These are phyloP conservation scores for Trichoderma oligosporum DNA, from an alignment of 2,329 filamentous ascomycete genomes.

Conservation along the genomic window DNA sequence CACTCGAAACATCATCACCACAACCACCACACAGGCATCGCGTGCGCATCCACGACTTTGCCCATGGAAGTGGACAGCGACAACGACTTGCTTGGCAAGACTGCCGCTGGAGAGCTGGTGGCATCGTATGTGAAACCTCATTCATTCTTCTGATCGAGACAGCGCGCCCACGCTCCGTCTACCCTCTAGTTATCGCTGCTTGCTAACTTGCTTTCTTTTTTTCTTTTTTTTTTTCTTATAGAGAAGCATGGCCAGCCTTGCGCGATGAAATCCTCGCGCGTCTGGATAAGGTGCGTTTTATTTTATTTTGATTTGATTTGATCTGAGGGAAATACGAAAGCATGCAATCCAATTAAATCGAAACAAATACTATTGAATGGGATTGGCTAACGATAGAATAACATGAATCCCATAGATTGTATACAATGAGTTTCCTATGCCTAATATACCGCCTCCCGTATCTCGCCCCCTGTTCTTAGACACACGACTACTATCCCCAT, in stretches of 20 bases:
- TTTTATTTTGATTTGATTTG: too few relatives aligned
- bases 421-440: slow-evolving; percentile 70
- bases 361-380: too few relatives aligned
- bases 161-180: neutral
- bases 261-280: slow-evolving; percentile 62
- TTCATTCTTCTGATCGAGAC: neutral
- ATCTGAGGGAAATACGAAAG: neutral
- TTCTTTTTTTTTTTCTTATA: too few relatives aligned
- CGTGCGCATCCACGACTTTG: slow-evolving; percentile 10
- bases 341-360: neutral
- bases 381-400: neutral
- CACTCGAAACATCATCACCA: neutral
- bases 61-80: slow-evolving; percentile 52
- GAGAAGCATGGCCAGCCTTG: slow-evolving; percentile 65
- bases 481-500: slow-evolving; percentile 43
- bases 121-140: slow-evolving; percentile 48
- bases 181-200: neutral
- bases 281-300: slow-evolving; percentile 55
- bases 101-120: slow-evolving; percentile 51
- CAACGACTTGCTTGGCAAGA: slow-evolving; percentile 40
- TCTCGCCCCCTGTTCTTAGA: slow-evolving; percentile 38
- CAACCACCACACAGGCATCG: neutral
- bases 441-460: slow-evolving; percentile 50
- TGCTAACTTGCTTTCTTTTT: slow-evolving; percentile 24
- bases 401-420: slow-evolving; percentile 56